Conservation (phyloP, 2,329 filamentous ascomycete species). For the Ustulina deusta region DNA sequence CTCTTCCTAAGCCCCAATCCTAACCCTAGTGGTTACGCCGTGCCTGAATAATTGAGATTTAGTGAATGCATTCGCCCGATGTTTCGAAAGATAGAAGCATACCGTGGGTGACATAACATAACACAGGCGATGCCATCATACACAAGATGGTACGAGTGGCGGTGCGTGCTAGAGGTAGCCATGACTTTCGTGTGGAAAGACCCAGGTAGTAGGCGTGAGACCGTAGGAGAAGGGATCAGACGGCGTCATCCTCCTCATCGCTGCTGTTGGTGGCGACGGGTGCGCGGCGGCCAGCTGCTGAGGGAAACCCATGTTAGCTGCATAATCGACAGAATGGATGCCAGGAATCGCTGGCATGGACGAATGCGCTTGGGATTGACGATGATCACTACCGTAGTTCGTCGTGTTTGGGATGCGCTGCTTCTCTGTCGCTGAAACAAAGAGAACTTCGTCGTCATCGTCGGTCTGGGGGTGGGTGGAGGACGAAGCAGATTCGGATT, state of each 20-base stretch:
- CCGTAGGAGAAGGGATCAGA: constrained; percentile 45
- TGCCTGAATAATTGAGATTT: not conserved
- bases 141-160: not conserved
- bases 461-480: constrained; percentile 33
- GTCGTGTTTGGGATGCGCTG: constrained; percentile 31
- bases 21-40: not conserved
- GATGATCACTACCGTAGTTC: constrained; percentile 26
- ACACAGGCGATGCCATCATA: not conserved
- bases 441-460: constrained; percentile 50
- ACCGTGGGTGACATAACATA: constrained; percentile 17
- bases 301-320: constrained; percentile 48
- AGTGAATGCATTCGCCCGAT: not conserved
- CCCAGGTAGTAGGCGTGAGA: constrained; percentile 42
- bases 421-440: constrained; percentile 47
- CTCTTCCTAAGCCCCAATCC: not conserved
- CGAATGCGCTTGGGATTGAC: constrained; percentile 37
- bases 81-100: not conserved
- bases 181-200: constrained; percentile 45
- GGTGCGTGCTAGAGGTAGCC: constrained; percentile 41
- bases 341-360: constrained; percentile 39
- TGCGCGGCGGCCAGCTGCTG: constrained; percentile 38
- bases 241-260: constrained; percentile 29
- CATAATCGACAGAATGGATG: constrained; percentile 46
- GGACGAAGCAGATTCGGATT: constrained; percentile 28
- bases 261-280: not conserved